phyloP scores from a whole-genome alignment of 352 stramenopile species.

The Phytophthora capsici region DNA sequence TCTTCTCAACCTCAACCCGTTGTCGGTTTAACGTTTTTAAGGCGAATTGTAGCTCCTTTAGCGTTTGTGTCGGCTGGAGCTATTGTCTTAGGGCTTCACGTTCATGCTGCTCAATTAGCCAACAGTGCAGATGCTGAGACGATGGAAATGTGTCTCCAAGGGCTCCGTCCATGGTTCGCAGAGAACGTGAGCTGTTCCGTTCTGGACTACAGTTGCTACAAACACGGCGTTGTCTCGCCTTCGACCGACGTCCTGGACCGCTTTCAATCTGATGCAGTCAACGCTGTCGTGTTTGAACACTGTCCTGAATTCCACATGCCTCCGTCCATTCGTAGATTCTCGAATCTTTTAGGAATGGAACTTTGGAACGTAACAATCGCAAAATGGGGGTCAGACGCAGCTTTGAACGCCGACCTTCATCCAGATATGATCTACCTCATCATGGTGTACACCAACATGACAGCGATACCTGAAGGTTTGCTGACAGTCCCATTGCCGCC shows the following conservation, averaged over 20 bases:
- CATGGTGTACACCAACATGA: conserved; percentile 61
- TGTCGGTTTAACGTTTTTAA: conserved; percentile 2
- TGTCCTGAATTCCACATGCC: conserved; percentile 49
- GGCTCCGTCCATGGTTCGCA: conserved; percentile 50
- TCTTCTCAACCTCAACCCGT: not conserved
- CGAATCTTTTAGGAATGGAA: conserved; percentile 57
- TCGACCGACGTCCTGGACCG: conserved; percentile 9
- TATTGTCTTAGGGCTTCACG: conserved; percentile 21
- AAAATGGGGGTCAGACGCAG: conserved; percentile 42
- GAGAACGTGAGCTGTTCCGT: conserved; percentile 47
- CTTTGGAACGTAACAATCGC: conserved; percentile 61
- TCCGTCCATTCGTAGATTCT: conserved; percentile 36
- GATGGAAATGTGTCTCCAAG: conserved; percentile 37
- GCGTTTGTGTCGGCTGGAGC: conserved; percentile 8
- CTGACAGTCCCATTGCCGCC: conserved; percentile 35
- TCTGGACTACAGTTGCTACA: conserved; percentile 43
- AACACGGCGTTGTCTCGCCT: conserved; percentile 12
- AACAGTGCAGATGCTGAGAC: conserved; percentile 1
- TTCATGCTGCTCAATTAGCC: conserved; percentile 12
- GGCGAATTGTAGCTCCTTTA: conserved; percentile 28
- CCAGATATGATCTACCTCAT: conserved; percentile 45
- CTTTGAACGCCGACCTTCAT: conserved; percentile 41
- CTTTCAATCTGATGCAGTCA: conserved; percentile 35
- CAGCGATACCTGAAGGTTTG: conserved; percentile 40
- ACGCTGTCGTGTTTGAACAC: conserved; percentile 52